Conservation (phyloP, 1,139 yeast genomes). For the Kluyveromyces marxianus region DNA sequence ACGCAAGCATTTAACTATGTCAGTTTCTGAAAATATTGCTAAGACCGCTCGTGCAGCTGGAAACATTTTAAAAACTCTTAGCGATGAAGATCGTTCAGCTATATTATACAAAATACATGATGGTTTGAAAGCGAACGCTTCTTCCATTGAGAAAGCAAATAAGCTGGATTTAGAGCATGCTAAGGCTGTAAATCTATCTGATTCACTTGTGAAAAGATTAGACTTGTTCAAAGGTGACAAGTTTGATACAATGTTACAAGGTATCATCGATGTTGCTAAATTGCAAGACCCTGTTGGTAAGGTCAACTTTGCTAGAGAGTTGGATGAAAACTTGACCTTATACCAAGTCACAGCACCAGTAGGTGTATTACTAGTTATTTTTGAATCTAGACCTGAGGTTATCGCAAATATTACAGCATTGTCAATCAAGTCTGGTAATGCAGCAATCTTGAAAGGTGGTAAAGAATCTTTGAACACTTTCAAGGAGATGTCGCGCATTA, state of each 20-base stretch:
- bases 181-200: constrained; percentile 44
- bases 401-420: constrained; percentile 95
- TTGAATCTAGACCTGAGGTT: constrained; percentile 96
- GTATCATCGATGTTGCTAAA: constrained; percentile 82
- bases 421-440: constrained; percentile 91
- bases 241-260: constrained; percentile 90
- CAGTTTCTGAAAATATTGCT: constrained; percentile 67
- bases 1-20: background rate
- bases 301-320: constrained; percentile 67
- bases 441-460: constrained; percentile 96
- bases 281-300: constrained; percentile 89
- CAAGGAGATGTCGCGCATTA: constrained; percentile 67
- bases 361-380: constrained; percentile 86
- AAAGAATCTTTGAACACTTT: constrained; percentile 85
- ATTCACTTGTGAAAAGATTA: constrained; percentile 71
- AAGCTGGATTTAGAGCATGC: constrained; percentile 69
- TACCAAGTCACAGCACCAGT: constrained; percentile 87
- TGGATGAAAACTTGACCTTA: constrained; percentile 80
- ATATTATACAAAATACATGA: constrained; percentile 71
- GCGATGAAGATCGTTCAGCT: constrained; percentile 62
- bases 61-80: constrained; percentile 66
- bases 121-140: constrained; percentile 51
- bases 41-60: constrained; percentile 72
- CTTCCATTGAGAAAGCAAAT: constrained; percentile 64
- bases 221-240: constrained; percentile 79